phyloP scores from a whole-genome alignment of 371 early-diverging fungal species.

The Actinomortierella wolfii region DNA sequence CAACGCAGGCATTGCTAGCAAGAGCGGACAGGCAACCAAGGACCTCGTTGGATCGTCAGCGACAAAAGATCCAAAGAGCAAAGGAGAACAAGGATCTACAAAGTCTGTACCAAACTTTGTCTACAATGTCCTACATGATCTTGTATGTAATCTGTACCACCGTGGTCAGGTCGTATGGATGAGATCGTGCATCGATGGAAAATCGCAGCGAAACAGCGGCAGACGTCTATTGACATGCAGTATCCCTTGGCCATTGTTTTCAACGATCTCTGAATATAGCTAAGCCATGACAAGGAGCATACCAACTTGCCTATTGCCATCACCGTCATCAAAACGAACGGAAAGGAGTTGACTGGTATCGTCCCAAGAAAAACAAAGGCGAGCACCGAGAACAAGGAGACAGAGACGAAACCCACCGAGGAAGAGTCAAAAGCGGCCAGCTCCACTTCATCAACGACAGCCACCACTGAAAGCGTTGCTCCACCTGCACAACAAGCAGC shows the following conservation, averaged over 20 bases:
- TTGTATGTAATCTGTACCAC: constrained; percentile 47
- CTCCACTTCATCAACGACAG: neutral
- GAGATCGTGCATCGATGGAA: neutral
- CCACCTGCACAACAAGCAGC: constrained; percentile 49
- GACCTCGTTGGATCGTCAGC: constrained; percentile 52
- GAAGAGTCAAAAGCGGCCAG: constrained; percentile 17
- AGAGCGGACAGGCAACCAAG: constrained; percentile 41
- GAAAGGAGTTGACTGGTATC: constrained; percentile 59
- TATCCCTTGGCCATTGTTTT: neutral
- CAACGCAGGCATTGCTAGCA: constrained; percentile 49
- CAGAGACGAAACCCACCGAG: constrained; percentile 27
- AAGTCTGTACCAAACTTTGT: constrained; percentile 42
- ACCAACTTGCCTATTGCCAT: constrained; percentile 78
- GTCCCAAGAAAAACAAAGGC: constrained; percentile 56
- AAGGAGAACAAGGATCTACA: constrained; percentile 11
- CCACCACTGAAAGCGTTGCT: constrained; percentile 28
- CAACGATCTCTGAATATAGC: constrained; percentile 28
- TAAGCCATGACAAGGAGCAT: constrained; percentile 60
- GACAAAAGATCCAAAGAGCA: constrained; percentile 33
- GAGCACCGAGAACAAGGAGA: constrained; percentile 48
- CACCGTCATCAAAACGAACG: constrained; percentile 76
- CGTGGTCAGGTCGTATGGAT: too few relatives aligned
- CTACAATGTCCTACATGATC: constrained; percentile 41
- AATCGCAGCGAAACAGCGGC: neutral
- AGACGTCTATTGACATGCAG: too few relatives aligned